Conservation (phyloP, 768 basidiomycete species). For the Chalciporus chontae region DNA sequence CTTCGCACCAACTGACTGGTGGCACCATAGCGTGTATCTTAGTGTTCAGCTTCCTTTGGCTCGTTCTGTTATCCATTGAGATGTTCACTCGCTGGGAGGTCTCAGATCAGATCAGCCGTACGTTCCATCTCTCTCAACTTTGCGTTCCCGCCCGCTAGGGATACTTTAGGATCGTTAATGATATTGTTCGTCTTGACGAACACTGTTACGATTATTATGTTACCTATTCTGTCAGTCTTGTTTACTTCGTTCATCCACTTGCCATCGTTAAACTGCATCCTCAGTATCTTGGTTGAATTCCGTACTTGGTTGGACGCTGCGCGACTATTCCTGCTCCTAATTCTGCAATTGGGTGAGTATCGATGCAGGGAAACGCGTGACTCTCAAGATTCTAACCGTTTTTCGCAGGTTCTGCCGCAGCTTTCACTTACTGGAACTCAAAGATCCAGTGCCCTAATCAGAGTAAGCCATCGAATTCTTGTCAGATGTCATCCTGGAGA, state of each 20-base stretch:
- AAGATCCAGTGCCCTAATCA: constrained; percentile 41
- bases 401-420: constrained; percentile 38
- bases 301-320: constrained; percentile 53
- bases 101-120: constrained; percentile 45
- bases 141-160: neutral
- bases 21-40: constrained; percentile 38
- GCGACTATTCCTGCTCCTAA: constrained; percentile 43
- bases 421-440: constrained; percentile 42
- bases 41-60: constrained; percentile 46
- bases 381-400: neutral
- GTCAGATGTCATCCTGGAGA: neutral
- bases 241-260: neutral
- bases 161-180: constrained; percentile 33
- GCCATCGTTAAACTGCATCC: neutral
- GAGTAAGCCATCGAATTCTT: constrained; percentile 29
- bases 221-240: constrained; percentile 42
- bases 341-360: constrained; percentile 45
- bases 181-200: constrained; percentile 42
- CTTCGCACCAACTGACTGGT: neutral
- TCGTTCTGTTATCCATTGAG: constrained; percentile 43
- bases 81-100: constrained; percentile 45
- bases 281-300: constrained; percentile 45
- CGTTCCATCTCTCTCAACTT: constrained; percentile 12
- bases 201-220: constrained; percentile 36
- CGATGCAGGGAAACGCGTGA: neutral